Evolutionary conservation across 768 basidiomycete genomes (phyloP).

Genomic region (Boletus sp.): DNA sequence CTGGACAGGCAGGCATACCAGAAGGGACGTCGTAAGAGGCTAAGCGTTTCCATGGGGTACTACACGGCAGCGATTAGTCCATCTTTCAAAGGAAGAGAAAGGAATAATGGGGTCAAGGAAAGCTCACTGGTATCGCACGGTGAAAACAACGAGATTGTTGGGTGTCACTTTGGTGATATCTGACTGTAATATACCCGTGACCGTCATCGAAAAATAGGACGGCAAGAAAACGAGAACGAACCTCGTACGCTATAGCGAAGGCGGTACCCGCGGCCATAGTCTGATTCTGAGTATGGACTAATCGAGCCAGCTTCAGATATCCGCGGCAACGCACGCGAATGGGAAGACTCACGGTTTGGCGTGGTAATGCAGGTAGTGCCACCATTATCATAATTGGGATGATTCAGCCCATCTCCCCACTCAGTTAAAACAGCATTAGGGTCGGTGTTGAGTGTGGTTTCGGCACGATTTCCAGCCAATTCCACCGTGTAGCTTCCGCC

Average conservation of each 20-base stretch:
- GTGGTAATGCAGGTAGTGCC: not conserved
- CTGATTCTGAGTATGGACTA: slow-evolving; percentile 17
- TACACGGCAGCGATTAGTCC: not conserved
- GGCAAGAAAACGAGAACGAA: not conserved
- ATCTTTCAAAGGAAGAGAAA: not conserved
- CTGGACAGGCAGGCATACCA: slow-evolving; percentile 5
- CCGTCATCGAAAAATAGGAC: not conserved
- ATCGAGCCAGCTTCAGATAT: not conserved
- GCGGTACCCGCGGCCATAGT: slow-evolving; percentile 8
- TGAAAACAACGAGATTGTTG: slow-evolving; percentile 1
- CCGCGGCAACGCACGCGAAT: not conserved
- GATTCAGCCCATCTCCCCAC: slow-evolving; percentile 2
- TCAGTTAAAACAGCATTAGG: rapidly evolving
- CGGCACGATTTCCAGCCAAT: slow-evolving; percentile 2
- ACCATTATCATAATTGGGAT: slow-evolving; percentile 2
- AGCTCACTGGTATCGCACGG: not conserved
- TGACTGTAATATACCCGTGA: not conserved
- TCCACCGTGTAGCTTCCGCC: not conserved
- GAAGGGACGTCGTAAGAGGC: slow-evolving; percentile 3
- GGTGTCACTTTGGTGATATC: not conserved
- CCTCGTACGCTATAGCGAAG: slow-evolving; percentile 11
- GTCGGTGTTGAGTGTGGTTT: not conserved
- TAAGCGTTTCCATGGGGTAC: slow-evolving; percentile 6
- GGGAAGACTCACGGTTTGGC: slow-evolving; percentile 16
- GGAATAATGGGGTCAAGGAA: too few relatives aligned